These are phyloP conservation scores for Cymbidium sinense DNA, from an alignment of 106 monocot genomes.

Conservation along the genomic window DNA sequence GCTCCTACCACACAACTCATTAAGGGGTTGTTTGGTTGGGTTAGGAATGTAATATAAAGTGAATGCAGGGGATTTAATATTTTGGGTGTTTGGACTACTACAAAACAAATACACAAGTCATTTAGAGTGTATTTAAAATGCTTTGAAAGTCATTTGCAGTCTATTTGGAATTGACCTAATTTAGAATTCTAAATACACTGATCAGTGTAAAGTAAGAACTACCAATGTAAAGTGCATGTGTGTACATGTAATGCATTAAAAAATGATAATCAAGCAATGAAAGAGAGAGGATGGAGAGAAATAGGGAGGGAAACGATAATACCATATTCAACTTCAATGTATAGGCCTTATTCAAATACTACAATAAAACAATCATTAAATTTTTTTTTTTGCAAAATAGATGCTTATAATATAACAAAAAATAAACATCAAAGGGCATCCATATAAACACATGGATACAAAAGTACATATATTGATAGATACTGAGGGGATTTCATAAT, in stretches of 20 bases:
- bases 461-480: background rate
- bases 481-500: background rate
- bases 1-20: too few species aligned
- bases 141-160: too few species aligned
- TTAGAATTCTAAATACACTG: too few species aligned
- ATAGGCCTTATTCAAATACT: background rate
- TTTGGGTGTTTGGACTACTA: too few species aligned
- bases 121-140: too few species aligned
- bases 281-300: background rate
- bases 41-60: too few species aligned
- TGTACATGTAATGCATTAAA: background rate
- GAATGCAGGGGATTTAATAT: too few species aligned
- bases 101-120: too few species aligned
- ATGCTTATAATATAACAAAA: background rate
- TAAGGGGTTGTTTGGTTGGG: too few species aligned
- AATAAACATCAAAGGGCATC: background rate
- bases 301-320: background rate
- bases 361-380: background rate
- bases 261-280: background rate
- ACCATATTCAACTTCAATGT: background rate
- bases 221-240: background rate
- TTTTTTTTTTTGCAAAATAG: background rate
- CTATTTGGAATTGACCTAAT: too few species aligned
- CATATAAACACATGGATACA: background rate
- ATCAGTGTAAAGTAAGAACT: too few species aligned